Evolutionary conservation across 2,329 filamentous ascomycete species (phyloP).

Genomic region (Bimuria novae-zelandiae): DNA sequence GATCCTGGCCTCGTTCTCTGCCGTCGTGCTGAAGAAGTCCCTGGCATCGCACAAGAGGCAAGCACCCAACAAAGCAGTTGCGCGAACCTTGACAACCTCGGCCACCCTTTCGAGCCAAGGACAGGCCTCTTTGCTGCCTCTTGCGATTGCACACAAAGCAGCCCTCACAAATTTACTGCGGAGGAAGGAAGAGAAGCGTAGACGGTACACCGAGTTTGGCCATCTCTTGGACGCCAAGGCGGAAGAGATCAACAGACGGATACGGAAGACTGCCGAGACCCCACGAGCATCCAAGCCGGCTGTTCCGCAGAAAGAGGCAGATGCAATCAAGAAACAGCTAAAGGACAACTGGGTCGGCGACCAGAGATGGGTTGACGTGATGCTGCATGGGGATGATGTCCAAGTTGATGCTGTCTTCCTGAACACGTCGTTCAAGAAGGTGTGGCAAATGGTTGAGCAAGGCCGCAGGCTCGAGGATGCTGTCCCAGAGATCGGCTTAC

Average conservation of each 20-base stretch:
- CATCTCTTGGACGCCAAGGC: slow-evolving; percentile 68
- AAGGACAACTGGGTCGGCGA: slow-evolving; percentile 79
- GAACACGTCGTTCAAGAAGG: slow-evolving; percentile 67
- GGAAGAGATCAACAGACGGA: slow-evolving; percentile 59
- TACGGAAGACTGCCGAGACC: slow-evolving; percentile 47
- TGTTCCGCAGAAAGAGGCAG: slow-evolving; percentile 37
- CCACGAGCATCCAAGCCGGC: slow-evolving; percentile 31
- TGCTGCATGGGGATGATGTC: slow-evolving; percentile 69
- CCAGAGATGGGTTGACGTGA: slow-evolving; percentile 71
- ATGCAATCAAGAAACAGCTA: slow-evolving; percentile 61
- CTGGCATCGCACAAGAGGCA: slow-evolving; percentile 57
- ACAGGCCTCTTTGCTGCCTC: slow-evolving; percentile 58
- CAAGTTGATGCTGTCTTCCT: slow-evolving; percentile 66
- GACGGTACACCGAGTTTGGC: slow-evolving; percentile 66
- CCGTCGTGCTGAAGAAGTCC: slow-evolving; percentile 75
- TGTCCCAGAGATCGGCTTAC: slow-evolving; percentile 55
- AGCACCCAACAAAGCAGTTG: slow-evolving; percentile 42
- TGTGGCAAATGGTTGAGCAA: slow-evolving; percentile 71
- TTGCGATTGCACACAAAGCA: slow-evolving; percentile 74
- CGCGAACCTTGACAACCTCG: slow-evolving; percentile 56
- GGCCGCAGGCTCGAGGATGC: slow-evolving; percentile 64
- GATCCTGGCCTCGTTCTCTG: slow-evolving; percentile 81
- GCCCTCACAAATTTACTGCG: slow-evolving; percentile 65
- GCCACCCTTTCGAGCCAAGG: slow-evolving; percentile 34
- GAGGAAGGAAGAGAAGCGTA: slow-evolving; percentile 63